Evolutionary conservation across 1,139 yeast species (phyloP).

Genomic region (Lodderomyces theae): DNA sequence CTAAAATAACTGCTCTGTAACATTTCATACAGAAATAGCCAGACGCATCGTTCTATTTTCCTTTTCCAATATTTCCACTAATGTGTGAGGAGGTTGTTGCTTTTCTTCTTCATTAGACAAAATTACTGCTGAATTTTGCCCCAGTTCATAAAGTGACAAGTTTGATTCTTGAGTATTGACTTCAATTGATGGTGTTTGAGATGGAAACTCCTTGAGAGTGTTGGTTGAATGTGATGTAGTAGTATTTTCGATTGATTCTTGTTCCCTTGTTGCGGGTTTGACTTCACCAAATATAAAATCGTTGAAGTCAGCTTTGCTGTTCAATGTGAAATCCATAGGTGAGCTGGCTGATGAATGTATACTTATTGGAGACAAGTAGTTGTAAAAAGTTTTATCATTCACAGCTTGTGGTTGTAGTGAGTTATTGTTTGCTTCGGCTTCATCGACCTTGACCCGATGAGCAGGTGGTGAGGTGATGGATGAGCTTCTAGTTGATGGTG

Average conservation of each 20-base stretch:
- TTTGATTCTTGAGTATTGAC: conserved; percentile 12
- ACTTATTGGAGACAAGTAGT: conserved; percentile 46
- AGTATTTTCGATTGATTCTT: conserved; percentile 43
- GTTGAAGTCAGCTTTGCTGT: conserved; percentile 1
- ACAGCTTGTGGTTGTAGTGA: conserved; percentile 15
- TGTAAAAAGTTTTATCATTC: conserved; percentile 22
- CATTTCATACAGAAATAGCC: conserved; percentile 4
- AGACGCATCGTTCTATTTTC: conserved; percentile 1
- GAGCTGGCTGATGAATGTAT: conserved; percentile 42
- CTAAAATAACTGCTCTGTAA: not conserved
- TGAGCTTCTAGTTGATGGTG: conserved; percentile 4
- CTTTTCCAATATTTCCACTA: conserved; percentile 6
- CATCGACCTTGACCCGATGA: conserved; percentile 8
- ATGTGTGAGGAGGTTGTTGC: conserved; percentile 4
- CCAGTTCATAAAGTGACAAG: conserved; percentile 34
- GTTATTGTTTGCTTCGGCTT: not conserved
- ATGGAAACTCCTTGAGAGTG: not conserved
- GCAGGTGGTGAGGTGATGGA: conserved; percentile 7
- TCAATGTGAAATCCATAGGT: conserved; percentile 40
- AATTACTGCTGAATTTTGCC: conserved; percentile 55
- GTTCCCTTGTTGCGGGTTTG: conserved; percentile 19
- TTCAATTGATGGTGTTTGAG: not conserved
- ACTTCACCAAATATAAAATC: conserved; percentile 1
- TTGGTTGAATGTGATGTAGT: conserved; percentile 35
- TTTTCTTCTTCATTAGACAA: conserved; percentile 22